Percentiles rank a stretch among this genome's conserved stretches.
Conservation (phyloP, 1,284 basidiomycete genomes). For the Earliella scabrosa region DNA sequence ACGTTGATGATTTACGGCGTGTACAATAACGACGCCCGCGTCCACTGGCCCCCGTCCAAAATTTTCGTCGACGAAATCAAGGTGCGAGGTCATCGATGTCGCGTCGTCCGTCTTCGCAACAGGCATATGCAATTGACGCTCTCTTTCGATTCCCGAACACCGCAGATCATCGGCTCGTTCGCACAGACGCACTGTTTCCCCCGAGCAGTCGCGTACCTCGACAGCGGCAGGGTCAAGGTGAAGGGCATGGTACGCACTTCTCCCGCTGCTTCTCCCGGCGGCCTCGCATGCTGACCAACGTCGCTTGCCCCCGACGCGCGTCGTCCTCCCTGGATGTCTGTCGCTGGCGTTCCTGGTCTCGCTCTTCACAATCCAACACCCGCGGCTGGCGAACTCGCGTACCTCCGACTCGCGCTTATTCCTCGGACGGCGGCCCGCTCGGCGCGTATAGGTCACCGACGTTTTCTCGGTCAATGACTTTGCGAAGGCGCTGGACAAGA, state of each 20-base stretch:
- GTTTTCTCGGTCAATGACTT: conserved; percentile 78
- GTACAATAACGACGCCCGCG: conserved; percentile 74
- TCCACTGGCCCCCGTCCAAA: conserved; percentile 84
- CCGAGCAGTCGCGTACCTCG: conserved; percentile 85
- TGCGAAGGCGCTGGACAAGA: conserved; percentile 83
- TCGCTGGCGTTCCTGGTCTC: not conserved
- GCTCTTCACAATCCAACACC: too few relatives aligned
- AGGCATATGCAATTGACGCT: not conserved
- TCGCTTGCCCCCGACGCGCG: too few relatives aligned
- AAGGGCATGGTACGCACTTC: conserved; percentile 71
- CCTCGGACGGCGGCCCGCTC: too few relatives aligned
- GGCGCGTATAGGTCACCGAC: conserved; percentile 68
- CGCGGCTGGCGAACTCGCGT: too few relatives aligned
- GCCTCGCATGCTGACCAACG: not conserved
- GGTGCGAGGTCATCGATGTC: conserved; percentile 43
- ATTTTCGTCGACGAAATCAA: conserved; percentile 88
- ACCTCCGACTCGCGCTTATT: too few relatives aligned
- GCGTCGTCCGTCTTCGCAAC: not conserved
- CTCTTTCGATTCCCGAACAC: not conserved
- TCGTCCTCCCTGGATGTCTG: not conserved
- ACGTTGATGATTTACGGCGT: conserved; percentile 78
- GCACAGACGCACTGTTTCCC: conserved; percentile 88
- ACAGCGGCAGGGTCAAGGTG: conserved; percentile 80
- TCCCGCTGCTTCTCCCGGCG: not conserved
- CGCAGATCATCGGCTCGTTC: conserved; percentile 84